Evolutionary conservation across 192 early-diverging fungal species (phyloP), one percentile per base, ranked within the genome.

Genomic region (Pilobolus umbonatus): DNA sequence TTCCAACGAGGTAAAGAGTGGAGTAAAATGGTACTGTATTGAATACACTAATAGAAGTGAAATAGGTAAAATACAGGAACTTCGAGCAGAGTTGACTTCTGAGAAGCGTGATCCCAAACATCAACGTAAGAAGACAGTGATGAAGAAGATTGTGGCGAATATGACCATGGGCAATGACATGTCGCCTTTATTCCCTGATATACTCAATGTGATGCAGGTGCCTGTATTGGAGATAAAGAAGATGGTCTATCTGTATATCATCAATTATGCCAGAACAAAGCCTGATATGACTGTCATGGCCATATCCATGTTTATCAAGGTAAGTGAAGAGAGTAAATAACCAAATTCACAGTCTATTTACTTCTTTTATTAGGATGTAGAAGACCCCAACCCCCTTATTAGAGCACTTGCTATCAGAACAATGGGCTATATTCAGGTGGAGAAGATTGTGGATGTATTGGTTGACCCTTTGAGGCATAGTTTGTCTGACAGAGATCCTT

Each of bases 111-210:
- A 93, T 57, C 75, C 76, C 53, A 89, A 91, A 65, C 74, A 88
- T 60, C 81, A 80, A 29, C 88, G 86, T 55, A 93, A 93, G 61
- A 89, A 89, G 74, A 81, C 85, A 19, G 88, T 88, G 45, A 82
- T 89, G 73, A 94, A 90, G 72, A 92, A 97, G 77, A 89, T 99
- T 61, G 92, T 99, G 21, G 97, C 97, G 31, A 99, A 99, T 69
- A 99, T 99, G 95, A 98, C 97, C 15, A 98, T 99, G 94, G 97
- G 97, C 24, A 98, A 94, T 76, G 97, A 99, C 77, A 97, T 99
- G 92, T 92, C 91, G 24, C 76, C 90, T 8, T 82, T 99, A 31
- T 94, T 88, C 69, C 80, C 85, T 21, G 95, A 99, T 70, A 92
- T 99, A 25, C 78, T 99, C 14, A 86, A 80, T 21, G 93, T 91